Evolutionary conservation across 2,329 filamentous ascomycete species (phyloP).

Genomic region (Curvularia hawaiiensis): DNA sequence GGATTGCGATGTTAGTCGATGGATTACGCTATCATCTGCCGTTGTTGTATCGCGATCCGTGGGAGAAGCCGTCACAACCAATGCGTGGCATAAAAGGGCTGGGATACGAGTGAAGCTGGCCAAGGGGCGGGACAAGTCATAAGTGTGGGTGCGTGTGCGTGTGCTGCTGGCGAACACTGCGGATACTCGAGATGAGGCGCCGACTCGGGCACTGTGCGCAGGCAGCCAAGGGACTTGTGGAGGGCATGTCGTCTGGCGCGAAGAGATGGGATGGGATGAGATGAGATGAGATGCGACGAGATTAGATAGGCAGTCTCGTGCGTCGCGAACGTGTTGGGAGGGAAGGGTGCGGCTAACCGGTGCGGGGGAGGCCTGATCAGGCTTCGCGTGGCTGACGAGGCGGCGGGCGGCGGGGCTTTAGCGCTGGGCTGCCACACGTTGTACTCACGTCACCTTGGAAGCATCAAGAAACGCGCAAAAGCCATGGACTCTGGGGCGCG

Average conservation of each 20-base stretch:
- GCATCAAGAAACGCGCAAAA: slow-evolving; percentile 2
- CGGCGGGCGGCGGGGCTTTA: slow-evolving; percentile 1
- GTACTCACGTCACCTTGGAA: slow-evolving; percentile 15
- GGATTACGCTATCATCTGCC: not conserved
- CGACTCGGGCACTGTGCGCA: not conserved
- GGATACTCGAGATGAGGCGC: not conserved
- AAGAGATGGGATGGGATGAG: too few relatives aligned
- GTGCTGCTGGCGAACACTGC: not conserved
- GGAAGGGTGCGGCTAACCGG: slow-evolving; percentile 13
- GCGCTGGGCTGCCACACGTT: slow-evolving; percentile 9
- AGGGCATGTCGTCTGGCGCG: too few relatives aligned
- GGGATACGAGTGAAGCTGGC: not conserved
- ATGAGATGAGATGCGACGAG: too few relatives aligned
- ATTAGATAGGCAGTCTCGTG: too few relatives aligned
- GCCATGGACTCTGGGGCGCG: slow-evolving; percentile 8
- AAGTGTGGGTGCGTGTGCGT: not conserved
- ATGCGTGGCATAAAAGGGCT: not conserved
- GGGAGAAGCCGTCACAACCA: not conserved
- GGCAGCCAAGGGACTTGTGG: too few relatives aligned
- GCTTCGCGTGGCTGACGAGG: slow-evolving; percentile 12
- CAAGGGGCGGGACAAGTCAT: not conserved
- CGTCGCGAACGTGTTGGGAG: not conserved
- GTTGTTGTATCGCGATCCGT: not conserved
- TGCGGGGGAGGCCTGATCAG: slow-evolving; percentile 14
- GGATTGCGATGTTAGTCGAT: not conserved